These are phyloP conservation scores for Piper betle DNA, from an alignment of 164 flowering plant species.

Conservation along the genomic window DNA sequence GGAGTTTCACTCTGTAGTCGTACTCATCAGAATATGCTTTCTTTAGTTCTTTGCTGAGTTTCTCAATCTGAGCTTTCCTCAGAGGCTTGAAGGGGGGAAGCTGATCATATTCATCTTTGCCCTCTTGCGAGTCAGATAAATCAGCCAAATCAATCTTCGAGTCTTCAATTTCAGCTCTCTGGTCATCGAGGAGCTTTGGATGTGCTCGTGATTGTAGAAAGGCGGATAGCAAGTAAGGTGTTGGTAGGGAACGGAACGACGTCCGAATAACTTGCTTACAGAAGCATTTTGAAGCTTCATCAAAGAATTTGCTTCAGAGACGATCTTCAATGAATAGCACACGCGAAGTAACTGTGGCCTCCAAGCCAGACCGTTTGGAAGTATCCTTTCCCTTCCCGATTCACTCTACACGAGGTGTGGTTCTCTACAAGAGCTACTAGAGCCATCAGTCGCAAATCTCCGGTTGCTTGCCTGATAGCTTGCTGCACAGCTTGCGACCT, in stretches of 20 bases:
- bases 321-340: slow-evolving; percentile 76
- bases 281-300: slow-evolving; percentile 71
- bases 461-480: slow-evolving; percentile 78
- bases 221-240: slow-evolving; percentile 80
- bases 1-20: slow-evolving; percentile 84
- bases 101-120: slow-evolving; percentile 84
- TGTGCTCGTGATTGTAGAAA: slow-evolving; percentile 79
- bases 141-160: slow-evolving; percentile 76
- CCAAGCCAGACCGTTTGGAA: slow-evolving; percentile 91
- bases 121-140: slow-evolving; percentile 54
- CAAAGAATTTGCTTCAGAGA: slow-evolving; percentile 61
- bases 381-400: slow-evolving; percentile 78
- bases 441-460: slow-evolving; percentile 81
- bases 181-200: slow-evolving; percentile 71
- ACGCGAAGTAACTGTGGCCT: slow-evolving; percentile 61
- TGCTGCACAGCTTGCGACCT: slow-evolving; percentile 82
- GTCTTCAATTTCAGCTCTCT: slow-evolving; percentile 67
- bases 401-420: slow-evolving; percentile 82
- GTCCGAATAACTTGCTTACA: slow-evolving; percentile 69
- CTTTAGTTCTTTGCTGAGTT: slow-evolving; percentile 74
- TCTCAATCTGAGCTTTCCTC: slow-evolving; percentile 58
- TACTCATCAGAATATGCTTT: slow-evolving; percentile 91
- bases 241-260: slow-evolving; percentile 79
- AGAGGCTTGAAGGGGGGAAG: slow-evolving; percentile 97
- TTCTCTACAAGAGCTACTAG: slow-evolving; percentile 88